These are phyloP conservation scores for Penicillium sp. DNA, from an alignment of 2,329 filamentous ascomycete genomes.

Conservation along the genomic window DNA sequence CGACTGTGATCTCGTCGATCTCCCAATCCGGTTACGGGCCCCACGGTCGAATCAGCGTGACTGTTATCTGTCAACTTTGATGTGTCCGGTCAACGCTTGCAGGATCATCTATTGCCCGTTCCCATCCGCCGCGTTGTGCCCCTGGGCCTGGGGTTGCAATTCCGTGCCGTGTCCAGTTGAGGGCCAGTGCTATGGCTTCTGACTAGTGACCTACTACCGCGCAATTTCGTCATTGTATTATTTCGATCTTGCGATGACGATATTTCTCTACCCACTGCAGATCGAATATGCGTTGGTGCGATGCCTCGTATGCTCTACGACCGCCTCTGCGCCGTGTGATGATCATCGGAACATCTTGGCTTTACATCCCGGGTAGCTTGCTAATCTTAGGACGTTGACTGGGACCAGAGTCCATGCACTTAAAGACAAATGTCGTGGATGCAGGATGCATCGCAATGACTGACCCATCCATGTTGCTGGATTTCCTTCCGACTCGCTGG, in stretches of 20 bases:
- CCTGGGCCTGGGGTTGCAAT: background rate
- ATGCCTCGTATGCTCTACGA: background rate
- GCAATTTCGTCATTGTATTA: background rate
- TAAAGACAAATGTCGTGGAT: background rate
- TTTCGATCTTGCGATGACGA: background rate
- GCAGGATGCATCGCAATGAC: background rate
- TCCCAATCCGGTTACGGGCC: background rate
- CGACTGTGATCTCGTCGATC: slow-evolving; percentile 6
- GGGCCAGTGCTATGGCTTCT: background rate
- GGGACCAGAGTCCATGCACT: background rate
- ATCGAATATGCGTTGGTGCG: background rate
- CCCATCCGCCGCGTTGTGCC: background rate
- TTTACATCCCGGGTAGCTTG: background rate
- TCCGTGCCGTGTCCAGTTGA: background rate
- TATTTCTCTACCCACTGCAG: background rate
- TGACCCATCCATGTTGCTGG: background rate
- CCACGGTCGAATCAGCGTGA: slow-evolving; percentile 2
- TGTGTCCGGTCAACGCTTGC: slow-evolving; percentile 6
- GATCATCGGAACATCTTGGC: background rate
- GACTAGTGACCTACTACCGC: background rate
- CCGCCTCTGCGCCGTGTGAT: background rate
- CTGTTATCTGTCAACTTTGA: slow-evolving; percentile 13
- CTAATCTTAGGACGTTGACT: background rate
- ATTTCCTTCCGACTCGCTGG: slow-evolving; percentile 1
- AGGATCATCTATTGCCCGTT: background rate